These are phyloP conservation scores for Aurifilum marmelostoma DNA, from an alignment of 2,329 filamentous ascomycete genomes.

Conservation along the genomic window DNA sequence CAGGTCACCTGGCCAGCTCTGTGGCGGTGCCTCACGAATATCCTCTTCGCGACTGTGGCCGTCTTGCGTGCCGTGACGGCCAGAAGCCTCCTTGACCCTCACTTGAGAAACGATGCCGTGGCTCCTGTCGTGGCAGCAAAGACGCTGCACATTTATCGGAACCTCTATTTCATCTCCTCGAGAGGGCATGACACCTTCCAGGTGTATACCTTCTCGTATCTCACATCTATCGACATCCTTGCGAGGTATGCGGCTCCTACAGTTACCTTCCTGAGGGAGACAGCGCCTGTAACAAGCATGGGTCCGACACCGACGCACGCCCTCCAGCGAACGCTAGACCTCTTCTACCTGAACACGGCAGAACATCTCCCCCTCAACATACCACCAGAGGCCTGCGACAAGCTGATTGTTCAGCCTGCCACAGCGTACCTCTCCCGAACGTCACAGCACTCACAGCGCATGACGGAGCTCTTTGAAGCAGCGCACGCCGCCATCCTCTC, in stretches of 20 bases:
- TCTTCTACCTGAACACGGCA: constrained; percentile 85
- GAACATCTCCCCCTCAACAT: constrained; percentile 80
- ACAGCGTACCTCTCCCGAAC: constrained; percentile 68
- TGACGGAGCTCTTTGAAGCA: constrained; percentile 75
- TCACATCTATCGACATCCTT: constrained; percentile 81
- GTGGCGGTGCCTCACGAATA: constrained; percentile 75
- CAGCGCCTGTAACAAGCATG: constrained; percentile 49
- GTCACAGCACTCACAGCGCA: constrained; percentile 48
- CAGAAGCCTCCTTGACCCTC: constrained; percentile 58
- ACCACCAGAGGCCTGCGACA: constrained; percentile 68
- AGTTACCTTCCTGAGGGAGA: constrained; percentile 67
- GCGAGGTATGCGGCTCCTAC: constrained; percentile 69
- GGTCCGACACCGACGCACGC: constrained; percentile 64
- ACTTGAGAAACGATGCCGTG: constrained; percentile 46
- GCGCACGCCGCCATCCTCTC: constrained; percentile 83
- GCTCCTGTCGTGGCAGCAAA: constrained; percentile 71
- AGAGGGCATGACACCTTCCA: constrained; percentile 76
- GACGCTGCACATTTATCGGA: constrained; percentile 73
- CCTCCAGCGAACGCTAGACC: constrained; percentile 73
- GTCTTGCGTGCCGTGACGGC: constrained; percentile 75
- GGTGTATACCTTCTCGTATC: constrained; percentile 81
- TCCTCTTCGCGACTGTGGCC: constrained; percentile 75
- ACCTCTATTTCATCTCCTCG: constrained; percentile 80
- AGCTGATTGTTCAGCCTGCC: constrained; percentile 74
- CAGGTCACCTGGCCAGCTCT: constrained; percentile 70